Evolutionary conservation across 1,284 basidiomycete genomes (phyloP), one percentile per base, ranked within the genome.

Genomic region (Phylloboletellus chloephorus): DNA sequence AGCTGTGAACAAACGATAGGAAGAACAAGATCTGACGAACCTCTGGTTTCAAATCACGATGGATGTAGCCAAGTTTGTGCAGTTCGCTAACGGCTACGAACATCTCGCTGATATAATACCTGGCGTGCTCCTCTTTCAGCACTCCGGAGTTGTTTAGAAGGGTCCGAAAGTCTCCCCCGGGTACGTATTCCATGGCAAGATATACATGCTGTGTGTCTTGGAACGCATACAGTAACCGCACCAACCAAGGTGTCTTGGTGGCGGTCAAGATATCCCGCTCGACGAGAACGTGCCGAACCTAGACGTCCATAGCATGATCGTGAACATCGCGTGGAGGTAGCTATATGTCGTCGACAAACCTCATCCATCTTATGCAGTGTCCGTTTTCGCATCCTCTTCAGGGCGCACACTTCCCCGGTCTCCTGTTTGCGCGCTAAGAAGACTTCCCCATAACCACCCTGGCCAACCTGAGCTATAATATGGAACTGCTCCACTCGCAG

Each of bases 141-240:
- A 96, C 91, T 23, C 93, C 94, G 0, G 92, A 93, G 61, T 96
- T 97, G 68, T 96, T 97, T 36, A 97, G 74, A 24, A 97, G 74
- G 0, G 93, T 97, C 7, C 94, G 77, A 70, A 97, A 96, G 61
- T 97, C 93, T 38, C 93, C 93, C 25, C 93, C 93, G 1, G 93
- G 93, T 10, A 97, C 93, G 60, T 95, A 97, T 72, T 98, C 96
- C 93, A 97, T 97, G 1, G 93, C 93, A 36, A 97, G 84, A 60
- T 94, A 97, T 20, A 97, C 91, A 54, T 85, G 75, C 46, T 86
- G 73, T 0, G 79, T 70, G 60, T 97, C 93, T 64, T 97, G 93
- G 67, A 97, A 97, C 1, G 93, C 93, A 60, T 97, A 97, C 4
- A 97, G 69, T 7, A 97, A 72, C 15, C 82, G 74, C 31, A 97